A percentile compares a stretch with the other conserved stretches of the same genome.
Evolutionary conservation across 2,329 filamentous ascomycete genomes (phyloP).

Genomic region (Epichloe baconii): DNA sequence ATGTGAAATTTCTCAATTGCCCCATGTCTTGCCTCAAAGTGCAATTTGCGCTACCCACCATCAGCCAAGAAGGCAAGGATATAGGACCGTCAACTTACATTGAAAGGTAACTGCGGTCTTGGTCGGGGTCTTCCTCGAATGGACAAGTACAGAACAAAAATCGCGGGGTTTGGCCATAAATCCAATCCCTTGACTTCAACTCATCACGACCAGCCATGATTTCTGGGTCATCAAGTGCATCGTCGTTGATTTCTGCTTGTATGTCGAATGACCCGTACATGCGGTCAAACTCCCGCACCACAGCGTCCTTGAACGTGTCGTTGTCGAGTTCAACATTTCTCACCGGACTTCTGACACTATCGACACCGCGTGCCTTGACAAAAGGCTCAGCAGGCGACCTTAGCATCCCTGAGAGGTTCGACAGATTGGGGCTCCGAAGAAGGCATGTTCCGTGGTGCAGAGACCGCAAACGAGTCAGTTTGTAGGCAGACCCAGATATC

Average conservation of each 20-base stretch:
- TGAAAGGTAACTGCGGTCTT: slow-evolving; percentile 35
- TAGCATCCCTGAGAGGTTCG: slow-evolving; percentile 54
- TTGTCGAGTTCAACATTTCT: slow-evolving; percentile 55
- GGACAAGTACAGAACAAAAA: slow-evolving; percentile 59
- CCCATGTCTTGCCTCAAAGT: slow-evolving; percentile 25
- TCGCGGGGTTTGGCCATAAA: slow-evolving; percentile 72
- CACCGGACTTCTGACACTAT: slow-evolving; percentile 78
- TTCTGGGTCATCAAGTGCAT: slow-evolving; percentile 30
- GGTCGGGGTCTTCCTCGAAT: slow-evolving; percentile 42
- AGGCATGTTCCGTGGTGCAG: slow-evolving; percentile 92
- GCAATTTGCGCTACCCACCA: slow-evolving; percentile 16
- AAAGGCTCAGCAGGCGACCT: slow-evolving; percentile 65
- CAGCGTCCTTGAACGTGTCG: slow-evolving; percentile 36
- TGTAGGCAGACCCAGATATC: slow-evolving; percentile 89
- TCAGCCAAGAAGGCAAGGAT: background rate
- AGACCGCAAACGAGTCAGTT: slow-evolving; percentile 67
- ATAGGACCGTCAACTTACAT: slow-evolving; percentile 21
- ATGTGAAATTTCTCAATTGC: slow-evolving; percentile 20
- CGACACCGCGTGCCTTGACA: slow-evolving; percentile 73
- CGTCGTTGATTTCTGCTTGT: slow-evolving; percentile 32
- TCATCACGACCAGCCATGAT: slow-evolving; percentile 30
- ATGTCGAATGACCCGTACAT: slow-evolving; percentile 46
- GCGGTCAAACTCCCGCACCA: slow-evolving; percentile 49
- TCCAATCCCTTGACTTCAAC: slow-evolving; percentile 53
- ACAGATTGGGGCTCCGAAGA: slow-evolving; percentile 62